Evolutionary conservation across 2,329 filamentous ascomycete species (phyloP).

Genomic region (Diaporthe citriasiana): DNA sequence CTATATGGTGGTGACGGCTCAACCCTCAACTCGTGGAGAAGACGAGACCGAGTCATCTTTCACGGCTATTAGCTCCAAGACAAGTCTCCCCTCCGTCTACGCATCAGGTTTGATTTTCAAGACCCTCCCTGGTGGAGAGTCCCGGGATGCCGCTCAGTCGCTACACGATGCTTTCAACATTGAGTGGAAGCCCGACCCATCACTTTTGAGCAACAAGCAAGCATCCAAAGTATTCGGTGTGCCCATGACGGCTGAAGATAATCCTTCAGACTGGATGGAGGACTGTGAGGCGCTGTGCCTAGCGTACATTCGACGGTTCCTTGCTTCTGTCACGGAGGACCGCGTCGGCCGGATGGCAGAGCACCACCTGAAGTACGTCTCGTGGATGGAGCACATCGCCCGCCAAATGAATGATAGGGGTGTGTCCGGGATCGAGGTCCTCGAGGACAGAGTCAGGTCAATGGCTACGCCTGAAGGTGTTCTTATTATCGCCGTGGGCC

Average conservation of each 20-base stretch:
- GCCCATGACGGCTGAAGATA: conserved; percentile 36
- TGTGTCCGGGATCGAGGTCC: conserved; percentile 21
- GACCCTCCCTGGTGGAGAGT: conserved; percentile 32
- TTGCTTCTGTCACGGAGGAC: conserved; percentile 21
- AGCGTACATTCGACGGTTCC: conserved; percentile 40
- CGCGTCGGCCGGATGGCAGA: conserved; percentile 38
- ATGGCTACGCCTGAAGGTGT: conserved; percentile 44
- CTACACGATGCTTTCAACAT: conserved; percentile 43
- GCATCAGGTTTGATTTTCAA: conserved; percentile 45
- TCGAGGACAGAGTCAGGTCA: conserved; percentile 39
- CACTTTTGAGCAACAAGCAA: conserved; percentile 42
- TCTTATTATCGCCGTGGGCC: conserved; percentile 45
- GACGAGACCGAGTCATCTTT: conserved; percentile 41
- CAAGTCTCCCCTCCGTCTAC: conserved; percentile 41
- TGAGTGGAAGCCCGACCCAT: conserved; percentile 45
- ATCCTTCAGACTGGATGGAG: conserved; percentile 44
- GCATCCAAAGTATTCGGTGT: conserved; percentile 42
- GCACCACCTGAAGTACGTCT: conserved; percentile 41
- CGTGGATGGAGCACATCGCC: conserved; percentile 42
- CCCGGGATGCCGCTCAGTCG: conserved; percentile 15
- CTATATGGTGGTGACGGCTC: conserved; percentile 43
- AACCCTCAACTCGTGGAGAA: conserved; percentile 34
- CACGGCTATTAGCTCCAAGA: conserved; percentile 40
- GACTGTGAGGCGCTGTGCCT: conserved; percentile 42
- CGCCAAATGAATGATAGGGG: neutral